Percentiles rank a stretch among this genome's conserved stretches.
Evolutionary conservation across 352 stramenopile species (phyloP).

Genomic region (Globisporangium lucens): DNA sequence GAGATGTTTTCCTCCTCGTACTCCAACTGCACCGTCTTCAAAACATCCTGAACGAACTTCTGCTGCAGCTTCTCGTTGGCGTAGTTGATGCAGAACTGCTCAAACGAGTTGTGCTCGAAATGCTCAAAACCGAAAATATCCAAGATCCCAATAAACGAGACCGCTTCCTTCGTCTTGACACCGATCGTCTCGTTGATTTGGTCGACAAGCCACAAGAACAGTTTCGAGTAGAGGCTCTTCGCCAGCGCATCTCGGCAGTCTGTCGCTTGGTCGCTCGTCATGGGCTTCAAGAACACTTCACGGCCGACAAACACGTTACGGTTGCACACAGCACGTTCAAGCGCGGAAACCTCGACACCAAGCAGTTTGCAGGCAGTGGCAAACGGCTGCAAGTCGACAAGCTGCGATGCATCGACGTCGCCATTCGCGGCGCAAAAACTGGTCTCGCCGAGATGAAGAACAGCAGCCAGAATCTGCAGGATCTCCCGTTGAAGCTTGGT

Average conservation of each 20-base stretch:
- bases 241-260: constrained; percentile 92
- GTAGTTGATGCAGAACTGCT: constrained; percentile 96
- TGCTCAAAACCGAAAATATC: constrained; percentile 99
- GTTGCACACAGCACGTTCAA: constrained; percentile 74
- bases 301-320: constrained; percentile 81
- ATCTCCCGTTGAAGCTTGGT: constrained; percentile 83
- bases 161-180: constrained; percentile 39
- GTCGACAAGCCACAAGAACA: constrained; percentile 96
- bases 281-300: constrained; percentile 78
- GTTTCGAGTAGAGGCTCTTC: constrained; percentile 93
- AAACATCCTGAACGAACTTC: constrained; percentile 88
- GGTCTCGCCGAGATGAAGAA: constrained; percentile 93
- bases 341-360: constrained; percentile 44
- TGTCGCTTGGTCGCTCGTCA: constrained; percentile 77
- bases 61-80: constrained; percentile 94
- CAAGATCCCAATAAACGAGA: constrained; percentile 91
- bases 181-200: constrained; percentile 92
- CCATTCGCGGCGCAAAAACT: constrained; percentile 73
- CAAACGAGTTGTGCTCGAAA: constrained; percentile 95
- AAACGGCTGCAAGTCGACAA: constrained; percentile 59
- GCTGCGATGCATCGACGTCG: constrained; percentile 72
- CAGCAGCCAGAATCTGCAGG: constrained; percentile 83
- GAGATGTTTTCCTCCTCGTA: constrained; percentile 93
- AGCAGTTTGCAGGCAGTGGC: constrained; percentile 55
- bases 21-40: constrained; percentile 93